Evolutionary conservation across 1,139 yeast genomes (phyloP).

Genomic region (Kodamaea arcana): DNA sequence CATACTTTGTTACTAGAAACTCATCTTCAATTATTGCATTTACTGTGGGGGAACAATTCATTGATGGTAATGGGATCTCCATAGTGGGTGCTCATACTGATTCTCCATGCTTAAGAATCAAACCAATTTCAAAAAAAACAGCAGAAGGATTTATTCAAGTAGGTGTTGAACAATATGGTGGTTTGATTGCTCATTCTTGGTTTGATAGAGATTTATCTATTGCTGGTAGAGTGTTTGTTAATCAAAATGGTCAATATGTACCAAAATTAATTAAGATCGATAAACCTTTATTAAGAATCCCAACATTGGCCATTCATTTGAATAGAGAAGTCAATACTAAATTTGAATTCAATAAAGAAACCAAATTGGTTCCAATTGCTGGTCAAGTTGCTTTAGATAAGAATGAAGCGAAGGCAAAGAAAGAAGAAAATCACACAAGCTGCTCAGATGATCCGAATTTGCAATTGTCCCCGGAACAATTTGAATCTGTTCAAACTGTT

Average conservation of each 20-base stretch:
- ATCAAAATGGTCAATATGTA: constrained; percentile 45
- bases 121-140: constrained; percentile 76
- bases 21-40: constrained; percentile 87
- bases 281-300: constrained; percentile 84
- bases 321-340: constrained; percentile 72
- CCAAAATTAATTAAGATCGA: constrained; percentile 75
- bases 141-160: constrained; percentile 81
- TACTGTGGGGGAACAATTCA: constrained; percentile 68
- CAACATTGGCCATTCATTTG: constrained; percentile 91
- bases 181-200: constrained; percentile 90
- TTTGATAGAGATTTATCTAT: constrained; percentile 89
- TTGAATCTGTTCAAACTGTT: constrained; percentile 61
- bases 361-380: constrained; percentile 81
- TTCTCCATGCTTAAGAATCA: constrained; percentile 86
- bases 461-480: constrained; percentile 48
- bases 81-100: constrained; percentile 95
- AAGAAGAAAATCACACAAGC: constrained; percentile 25
- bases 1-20: constrained; percentile 81
- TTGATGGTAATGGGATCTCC: constrained; percentile 80
- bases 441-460: constrained; percentile 45
- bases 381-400: constrained; percentile 53
- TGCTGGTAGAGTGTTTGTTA: constrained; percentile 86
- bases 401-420: constrained; percentile 17
- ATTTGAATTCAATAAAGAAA: constrained; percentile 87
- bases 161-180: constrained; percentile 94